Evolutionary conservation across 768 basidiomycete species (phyloP).

Genomic region (Mycena vitilis): DNA sequence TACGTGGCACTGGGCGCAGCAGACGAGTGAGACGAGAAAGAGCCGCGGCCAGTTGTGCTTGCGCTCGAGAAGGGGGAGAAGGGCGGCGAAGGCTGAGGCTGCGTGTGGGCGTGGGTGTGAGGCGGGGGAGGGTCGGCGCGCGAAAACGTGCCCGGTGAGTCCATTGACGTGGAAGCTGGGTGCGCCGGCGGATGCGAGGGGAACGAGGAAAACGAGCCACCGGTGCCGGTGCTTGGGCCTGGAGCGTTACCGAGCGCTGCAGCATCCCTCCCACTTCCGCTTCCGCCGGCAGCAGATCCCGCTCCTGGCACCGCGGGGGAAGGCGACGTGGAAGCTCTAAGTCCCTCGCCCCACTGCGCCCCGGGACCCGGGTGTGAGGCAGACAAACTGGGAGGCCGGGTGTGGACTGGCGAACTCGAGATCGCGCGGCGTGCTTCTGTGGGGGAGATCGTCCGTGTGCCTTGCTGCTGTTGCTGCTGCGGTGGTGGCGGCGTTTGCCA

Average conservation of each 20-base stretch:
- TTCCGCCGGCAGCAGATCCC: too few species aligned
- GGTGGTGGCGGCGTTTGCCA: neutral
- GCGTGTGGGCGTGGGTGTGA: neutral
- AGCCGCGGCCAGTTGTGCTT: neutral
- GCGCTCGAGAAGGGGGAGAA: neutral
- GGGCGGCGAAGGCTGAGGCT: too few species aligned
- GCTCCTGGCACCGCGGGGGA: too few species aligned
- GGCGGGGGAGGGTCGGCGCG: neutral
- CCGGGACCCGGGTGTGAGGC: neutral
- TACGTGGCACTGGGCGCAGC: conserved; percentile 4
- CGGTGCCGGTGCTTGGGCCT: too few species aligned
- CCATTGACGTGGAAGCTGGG: too few species aligned
- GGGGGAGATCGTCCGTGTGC: neutral
- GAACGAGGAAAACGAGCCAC: neutral
- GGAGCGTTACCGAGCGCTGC: too few species aligned
- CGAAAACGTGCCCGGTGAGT: too few species aligned
- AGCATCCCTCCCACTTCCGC: too few species aligned
- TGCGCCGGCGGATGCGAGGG: neutral
- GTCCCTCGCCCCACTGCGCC: conserved; percentile 1
- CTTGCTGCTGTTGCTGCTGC: neutral
- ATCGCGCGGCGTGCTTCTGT: neutral
- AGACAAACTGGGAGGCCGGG: neutral
- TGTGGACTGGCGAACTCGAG: neutral
- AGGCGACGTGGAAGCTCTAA: too few species aligned
- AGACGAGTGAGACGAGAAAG: neutral